Conservation (phyloP, 2,329 filamentous ascomycete genomes). For the Ophiocordyceps camponoti-floridani region DNA sequence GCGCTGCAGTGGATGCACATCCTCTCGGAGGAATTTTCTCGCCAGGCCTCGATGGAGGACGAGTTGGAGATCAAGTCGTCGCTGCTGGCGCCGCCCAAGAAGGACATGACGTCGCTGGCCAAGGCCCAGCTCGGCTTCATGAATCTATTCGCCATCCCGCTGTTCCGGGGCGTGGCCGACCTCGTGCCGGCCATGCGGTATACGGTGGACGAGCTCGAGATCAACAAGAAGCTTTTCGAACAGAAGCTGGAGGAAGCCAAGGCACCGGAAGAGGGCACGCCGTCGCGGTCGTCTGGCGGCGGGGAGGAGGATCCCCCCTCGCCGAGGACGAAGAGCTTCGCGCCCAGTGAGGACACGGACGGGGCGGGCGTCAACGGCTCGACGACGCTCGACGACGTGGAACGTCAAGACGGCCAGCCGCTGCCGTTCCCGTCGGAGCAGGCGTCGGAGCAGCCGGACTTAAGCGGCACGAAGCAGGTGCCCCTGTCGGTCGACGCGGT, state of each 20-base stretch:
- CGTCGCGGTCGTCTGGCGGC: slow-evolving; percentile 11
- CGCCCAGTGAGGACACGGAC: slow-evolving; percentile 8
- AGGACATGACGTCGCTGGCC: slow-evolving; percentile 65
- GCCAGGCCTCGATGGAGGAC: slow-evolving; percentile 80
- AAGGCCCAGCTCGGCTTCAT: slow-evolving; percentile 91
- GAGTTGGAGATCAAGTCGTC: slow-evolving; percentile 79
- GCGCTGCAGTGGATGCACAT: slow-evolving; percentile 84
- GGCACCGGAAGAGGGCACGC: slow-evolving; percentile 16
- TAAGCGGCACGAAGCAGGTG: slow-evolving; percentile 2
- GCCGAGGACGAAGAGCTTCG: slow-evolving; percentile 25
- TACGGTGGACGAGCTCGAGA: slow-evolving; percentile 62
- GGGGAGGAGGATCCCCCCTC: slow-evolving; percentile 24
- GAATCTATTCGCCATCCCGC: slow-evolving; percentile 82
- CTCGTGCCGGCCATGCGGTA: slow-evolving; percentile 74
- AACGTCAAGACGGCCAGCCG: slow-evolving; percentile 8
- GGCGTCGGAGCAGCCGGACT: background rate
- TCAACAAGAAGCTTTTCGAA: slow-evolving; percentile 62
- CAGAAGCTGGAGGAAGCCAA: slow-evolving; percentile 46
- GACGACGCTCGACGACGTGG: slow-evolving; percentile 6
- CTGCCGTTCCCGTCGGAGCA: slow-evolving; percentile 3
- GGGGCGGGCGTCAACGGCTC: slow-evolving; percentile 7
- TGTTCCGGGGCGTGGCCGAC: slow-evolving; percentile 77
- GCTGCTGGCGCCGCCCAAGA: slow-evolving; percentile 67
- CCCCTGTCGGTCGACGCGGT: slow-evolving; percentile 28
- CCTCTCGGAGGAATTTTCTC: slow-evolving; percentile 86